Evolutionary conservation across 306 rosid species (phyloP).

Genomic region (Rosa chinensis): DNA sequence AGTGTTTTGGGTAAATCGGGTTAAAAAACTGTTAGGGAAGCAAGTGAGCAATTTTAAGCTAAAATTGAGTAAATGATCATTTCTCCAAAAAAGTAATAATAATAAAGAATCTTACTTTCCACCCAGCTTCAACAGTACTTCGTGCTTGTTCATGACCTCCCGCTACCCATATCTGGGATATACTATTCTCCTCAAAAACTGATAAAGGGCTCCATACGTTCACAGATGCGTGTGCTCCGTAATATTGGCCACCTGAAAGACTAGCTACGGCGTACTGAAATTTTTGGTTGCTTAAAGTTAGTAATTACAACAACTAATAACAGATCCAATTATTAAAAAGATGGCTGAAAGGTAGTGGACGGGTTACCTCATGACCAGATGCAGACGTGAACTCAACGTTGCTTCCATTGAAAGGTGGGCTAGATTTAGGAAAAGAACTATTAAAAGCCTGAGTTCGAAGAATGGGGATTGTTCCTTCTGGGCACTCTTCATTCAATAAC

Average conservation of each 20-base stretch:
- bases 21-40: too few relatives aligned
- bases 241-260: neutral
- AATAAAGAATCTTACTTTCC: slow-evolving; percentile 11
- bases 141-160: neutral
- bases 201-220: slow-evolving; percentile 25
- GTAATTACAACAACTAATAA: neutral
- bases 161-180: slow-evolving; percentile 25
- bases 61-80: too few relatives aligned
- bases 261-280: slow-evolving; percentile 18
- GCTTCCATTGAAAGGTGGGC: neutral
- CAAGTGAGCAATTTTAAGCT: too few relatives aligned
- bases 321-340: neutral
- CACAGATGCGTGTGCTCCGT: slow-evolving; percentile 16
- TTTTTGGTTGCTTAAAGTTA: neutral
- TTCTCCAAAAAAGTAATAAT: too few relatives aligned
- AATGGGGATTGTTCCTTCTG: slow-evolving; percentile 30
- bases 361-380: neutral
- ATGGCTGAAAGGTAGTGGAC: neutral
- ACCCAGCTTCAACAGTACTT: slow-evolving; percentile 25
- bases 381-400: neutral
- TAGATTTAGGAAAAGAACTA: neutral
- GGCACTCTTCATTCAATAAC: slow-evolving; percentile 28
- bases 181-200: neutral
- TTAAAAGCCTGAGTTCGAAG: neutral
- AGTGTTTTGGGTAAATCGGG: too few relatives aligned